Conservation (phyloP, 2,329 filamentous ascomycete species). For the Phialocephala subalpina region DNA sequence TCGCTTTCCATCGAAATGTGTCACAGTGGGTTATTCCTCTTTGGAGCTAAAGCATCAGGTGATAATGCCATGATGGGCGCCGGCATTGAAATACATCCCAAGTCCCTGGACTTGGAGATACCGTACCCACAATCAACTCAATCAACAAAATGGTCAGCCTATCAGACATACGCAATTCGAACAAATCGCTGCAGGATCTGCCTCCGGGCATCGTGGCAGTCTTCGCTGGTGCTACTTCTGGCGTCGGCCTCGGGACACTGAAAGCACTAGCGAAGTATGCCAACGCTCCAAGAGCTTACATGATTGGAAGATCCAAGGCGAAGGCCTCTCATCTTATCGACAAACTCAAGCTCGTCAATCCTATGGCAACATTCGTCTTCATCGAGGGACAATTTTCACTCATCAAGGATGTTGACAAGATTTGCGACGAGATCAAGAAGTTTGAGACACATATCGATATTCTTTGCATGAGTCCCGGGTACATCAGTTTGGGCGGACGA, state of each 20-base stretch:
- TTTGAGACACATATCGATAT: slow-evolving; percentile 60
- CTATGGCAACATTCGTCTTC: slow-evolving; percentile 52
- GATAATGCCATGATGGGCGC: neutral
- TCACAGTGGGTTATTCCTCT: neutral
- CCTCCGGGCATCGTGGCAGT: slow-evolving; percentile 53
- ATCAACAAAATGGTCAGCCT: slow-evolving; percentile 46
- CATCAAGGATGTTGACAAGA: slow-evolving; percentile 54
- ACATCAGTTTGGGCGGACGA: slow-evolving; percentile 40
- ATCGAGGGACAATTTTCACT: slow-evolving; percentile 52
- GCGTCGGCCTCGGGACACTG: slow-evolving; percentile 56
- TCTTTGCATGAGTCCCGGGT: slow-evolving; percentile 59
- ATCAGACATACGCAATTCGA: slow-evolving; percentile 44
- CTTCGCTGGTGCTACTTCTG: slow-evolving; percentile 59
- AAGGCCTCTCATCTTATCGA: slow-evolving; percentile 48
- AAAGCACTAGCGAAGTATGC: slow-evolving; percentile 51
- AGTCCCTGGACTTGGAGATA: neutral
- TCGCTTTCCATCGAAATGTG: neutral
- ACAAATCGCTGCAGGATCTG: slow-evolving; percentile 44
- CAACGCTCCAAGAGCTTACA: slow-evolving; percentile 50
- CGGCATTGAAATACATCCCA: neutral
- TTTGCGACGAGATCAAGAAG: slow-evolving; percentile 55
- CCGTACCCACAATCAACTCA: neutral
- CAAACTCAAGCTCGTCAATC: slow-evolving; percentile 51
- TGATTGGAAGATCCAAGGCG: slow-evolving; percentile 54
- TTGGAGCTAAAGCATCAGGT: neutral